Percentiles rank a stretch among this genome's conserved stretches.
phyloP scores from a whole-genome alignment of 305 asterid genomes.

The Ilex paraguariensis region DNA sequence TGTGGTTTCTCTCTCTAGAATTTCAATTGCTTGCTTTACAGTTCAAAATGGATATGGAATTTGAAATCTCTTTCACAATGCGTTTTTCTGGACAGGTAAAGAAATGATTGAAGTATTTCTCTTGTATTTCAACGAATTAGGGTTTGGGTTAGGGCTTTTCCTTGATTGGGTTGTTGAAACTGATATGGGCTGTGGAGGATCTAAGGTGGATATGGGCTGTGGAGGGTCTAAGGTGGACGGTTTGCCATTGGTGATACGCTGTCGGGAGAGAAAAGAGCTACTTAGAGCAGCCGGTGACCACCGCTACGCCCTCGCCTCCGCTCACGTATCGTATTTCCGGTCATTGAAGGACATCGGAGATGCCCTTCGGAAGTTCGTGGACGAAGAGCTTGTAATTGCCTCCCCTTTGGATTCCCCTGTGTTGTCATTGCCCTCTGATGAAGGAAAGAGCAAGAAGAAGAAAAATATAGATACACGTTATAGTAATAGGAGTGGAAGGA shows the following conservation, averaged over 20 bases:
- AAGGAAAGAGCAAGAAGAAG: background rate
- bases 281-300: slow-evolving; percentile 76
- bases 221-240: slow-evolving; percentile 69
- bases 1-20: too few relatives aligned
- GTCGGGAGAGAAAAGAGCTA: slow-evolving; percentile 72
- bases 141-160: too few relatives aligned
- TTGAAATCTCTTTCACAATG: too few relatives aligned
- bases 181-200: too few relatives aligned
- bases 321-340: slow-evolving; percentile 78
- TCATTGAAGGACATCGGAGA: slow-evolving; percentile 88
- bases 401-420: slow-evolving; percentile 58
- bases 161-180: too few relatives aligned
- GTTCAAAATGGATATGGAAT: too few relatives aligned
- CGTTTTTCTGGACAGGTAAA: too few relatives aligned
- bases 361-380: slow-evolving; percentile 76
- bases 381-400: slow-evolving; percentile 60
- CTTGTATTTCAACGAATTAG: too few relatives aligned
- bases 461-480: background rate
- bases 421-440: slow-evolving; percentile 45
- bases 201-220: slow-evolving; percentile 55
- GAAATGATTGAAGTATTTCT: too few relatives aligned
- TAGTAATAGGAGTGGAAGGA: too few relatives aligned
- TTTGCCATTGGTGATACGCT: slow-evolving; percentile 69
- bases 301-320: slow-evolving; percentile 83
- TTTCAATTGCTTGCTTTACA: too few relatives aligned